Percentiles rank a stretch among this genome's conserved stretches.
Conservation (phyloP, 2,329 filamentous ascomycete genomes). For the Leptoxyphium fumago region DNA sequence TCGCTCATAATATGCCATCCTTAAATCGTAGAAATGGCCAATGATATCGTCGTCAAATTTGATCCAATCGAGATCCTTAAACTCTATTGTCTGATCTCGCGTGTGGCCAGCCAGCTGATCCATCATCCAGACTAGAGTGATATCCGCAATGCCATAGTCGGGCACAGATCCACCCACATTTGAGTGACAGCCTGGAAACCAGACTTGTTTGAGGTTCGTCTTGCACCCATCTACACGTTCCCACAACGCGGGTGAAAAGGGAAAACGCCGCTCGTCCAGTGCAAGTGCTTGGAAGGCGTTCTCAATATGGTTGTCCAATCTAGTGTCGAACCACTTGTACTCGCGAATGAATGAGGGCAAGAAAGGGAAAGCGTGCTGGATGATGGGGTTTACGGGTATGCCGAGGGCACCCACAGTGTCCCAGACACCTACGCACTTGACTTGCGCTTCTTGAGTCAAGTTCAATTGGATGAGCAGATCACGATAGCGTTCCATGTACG, state of each 20-base stretch:
- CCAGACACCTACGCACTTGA: slow-evolving; percentile 34
- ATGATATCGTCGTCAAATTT: slow-evolving; percentile 21
- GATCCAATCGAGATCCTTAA: slow-evolving; percentile 19
- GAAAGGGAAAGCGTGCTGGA: slow-evolving; percentile 13
- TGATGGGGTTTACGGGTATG: slow-evolving; percentile 20
- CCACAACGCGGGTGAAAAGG: slow-evolving; percentile 40
- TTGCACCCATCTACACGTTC: slow-evolving; percentile 12
- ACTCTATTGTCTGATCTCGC: slow-evolving; percentile 9
- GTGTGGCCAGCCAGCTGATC: slow-evolving; percentile 20
- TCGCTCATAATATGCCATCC: slow-evolving; percentile 10
- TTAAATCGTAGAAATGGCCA: slow-evolving; percentile 14
- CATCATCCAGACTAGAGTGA: slow-evolving; percentile 30
- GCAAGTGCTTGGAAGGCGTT: slow-evolving; percentile 43
- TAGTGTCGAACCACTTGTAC: slow-evolving; percentile 22
- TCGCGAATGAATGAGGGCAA: slow-evolving; percentile 16
- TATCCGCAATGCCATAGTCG: slow-evolving; percentile 20
- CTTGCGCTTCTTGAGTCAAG: slow-evolving; percentile 15
- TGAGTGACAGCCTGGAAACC: slow-evolving; percentile 41
- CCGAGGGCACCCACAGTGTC: slow-evolving; percentile 32
- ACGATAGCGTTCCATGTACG: slow-evolving; percentile 15
- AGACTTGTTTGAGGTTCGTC: slow-evolving; percentile 35
- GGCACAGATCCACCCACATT: slow-evolving; percentile 35
- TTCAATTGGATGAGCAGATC: slow-evolving; percentile 11
- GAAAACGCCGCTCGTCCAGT: slow-evolving; percentile 36
- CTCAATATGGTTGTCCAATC: slow-evolving; percentile 25